Conservation (phyloP, 2,329 filamentous ascomycete species). For the Xylaria digitata region DNA sequence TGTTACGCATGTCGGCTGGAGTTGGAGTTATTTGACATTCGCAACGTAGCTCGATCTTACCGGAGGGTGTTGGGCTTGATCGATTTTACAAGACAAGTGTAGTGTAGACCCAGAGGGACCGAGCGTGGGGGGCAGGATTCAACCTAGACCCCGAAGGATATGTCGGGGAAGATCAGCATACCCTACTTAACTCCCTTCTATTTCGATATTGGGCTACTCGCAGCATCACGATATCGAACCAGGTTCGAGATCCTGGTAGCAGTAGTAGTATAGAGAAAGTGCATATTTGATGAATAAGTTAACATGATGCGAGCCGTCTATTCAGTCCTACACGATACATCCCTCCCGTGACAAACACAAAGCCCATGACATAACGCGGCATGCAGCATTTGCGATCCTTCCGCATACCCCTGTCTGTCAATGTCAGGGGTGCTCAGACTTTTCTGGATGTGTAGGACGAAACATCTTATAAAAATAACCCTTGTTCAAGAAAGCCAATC, state of each 20-base stretch:
- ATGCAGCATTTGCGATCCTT: constrained; percentile 29
- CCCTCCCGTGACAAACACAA: constrained; percentile 1
- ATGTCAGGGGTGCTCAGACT: constrained; percentile 17
- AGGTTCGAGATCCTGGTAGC: constrained; percentile 10
- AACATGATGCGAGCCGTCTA: constrained; percentile 15
- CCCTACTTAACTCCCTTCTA: not conserved
- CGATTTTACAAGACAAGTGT: not conserved
- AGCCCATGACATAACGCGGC: constrained; percentile 7
- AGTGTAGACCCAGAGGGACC: not conserved
- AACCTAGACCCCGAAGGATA: not conserved
- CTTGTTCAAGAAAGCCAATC: constrained; percentile 17
- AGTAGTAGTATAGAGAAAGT: constrained; percentile 9
- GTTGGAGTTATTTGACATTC: not conserved
- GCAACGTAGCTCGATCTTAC: not conserved
- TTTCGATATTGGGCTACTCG: constrained; percentile 1
- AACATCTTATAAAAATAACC: constrained; percentile 34
- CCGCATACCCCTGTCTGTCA: constrained; percentile 28
- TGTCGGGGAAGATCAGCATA: constrained; percentile 2
- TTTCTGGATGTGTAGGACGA: constrained; percentile 29
- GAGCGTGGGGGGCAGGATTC: constrained; percentile 5
- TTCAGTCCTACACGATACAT: not conserved
- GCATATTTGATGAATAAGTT: constrained; percentile 12
- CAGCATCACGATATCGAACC: not conserved
- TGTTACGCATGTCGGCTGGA: not conserved
- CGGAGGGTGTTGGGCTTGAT: not conserved